Percentiles rank a stretch among this genome's conserved stretches.
phyloP scores from a whole-genome alignment of 1,139 yeast genomes.

The Scheffersomyces stambukii region DNA sequence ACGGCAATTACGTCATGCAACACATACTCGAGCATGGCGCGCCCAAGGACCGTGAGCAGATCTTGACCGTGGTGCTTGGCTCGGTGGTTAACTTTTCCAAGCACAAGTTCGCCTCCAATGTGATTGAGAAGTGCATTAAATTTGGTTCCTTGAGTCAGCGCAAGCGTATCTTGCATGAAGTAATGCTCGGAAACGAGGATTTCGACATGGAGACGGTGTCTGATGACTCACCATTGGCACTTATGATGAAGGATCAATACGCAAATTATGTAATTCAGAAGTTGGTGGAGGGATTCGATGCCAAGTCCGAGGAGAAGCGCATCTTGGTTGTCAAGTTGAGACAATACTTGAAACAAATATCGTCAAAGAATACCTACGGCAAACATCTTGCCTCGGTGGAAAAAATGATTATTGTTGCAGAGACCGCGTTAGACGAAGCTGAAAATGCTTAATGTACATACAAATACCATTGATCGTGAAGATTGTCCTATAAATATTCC shows the following conservation, averaged over 20 bases:
- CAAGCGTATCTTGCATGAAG: constrained; percentile 55
- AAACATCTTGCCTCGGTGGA: constrained; percentile 88
- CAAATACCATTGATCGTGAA: no score
- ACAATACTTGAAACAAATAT: constrained; percentile 57
- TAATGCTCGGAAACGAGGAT: constrained; percentile 49
- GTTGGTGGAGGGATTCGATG: constrained; percentile 70
- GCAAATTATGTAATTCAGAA: constrained; percentile 97
- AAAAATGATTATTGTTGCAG: constrained; percentile 60
- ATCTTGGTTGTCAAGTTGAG: constrained; percentile 58
- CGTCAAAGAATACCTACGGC: constrained; percentile 57
- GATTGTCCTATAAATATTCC: no score
- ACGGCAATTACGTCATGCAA: constrained; percentile 96
- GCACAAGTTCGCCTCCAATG: constrained; percentile 97
- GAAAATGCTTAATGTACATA: constrained; percentile 21
- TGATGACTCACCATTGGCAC: constrained; percentile 61
- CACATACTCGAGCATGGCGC: constrained; percentile 85
- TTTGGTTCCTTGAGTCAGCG: constrained; percentile 66
- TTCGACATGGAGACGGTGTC: constrained; percentile 41
- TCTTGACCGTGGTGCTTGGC: constrained; percentile 39
- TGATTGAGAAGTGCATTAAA: constrained; percentile 88
- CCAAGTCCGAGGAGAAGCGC: constrained; percentile 63
- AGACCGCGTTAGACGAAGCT: constrained; percentile 43
- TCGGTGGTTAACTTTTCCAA: constrained; percentile 80
- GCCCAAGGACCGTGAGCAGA: constrained; percentile 39
- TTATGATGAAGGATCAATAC: constrained; percentile 97